These are phyloP conservation scores for Eucalyptus marginata DNA, from an alignment of 345 rosid species.

Conservation along the genomic window DNA sequence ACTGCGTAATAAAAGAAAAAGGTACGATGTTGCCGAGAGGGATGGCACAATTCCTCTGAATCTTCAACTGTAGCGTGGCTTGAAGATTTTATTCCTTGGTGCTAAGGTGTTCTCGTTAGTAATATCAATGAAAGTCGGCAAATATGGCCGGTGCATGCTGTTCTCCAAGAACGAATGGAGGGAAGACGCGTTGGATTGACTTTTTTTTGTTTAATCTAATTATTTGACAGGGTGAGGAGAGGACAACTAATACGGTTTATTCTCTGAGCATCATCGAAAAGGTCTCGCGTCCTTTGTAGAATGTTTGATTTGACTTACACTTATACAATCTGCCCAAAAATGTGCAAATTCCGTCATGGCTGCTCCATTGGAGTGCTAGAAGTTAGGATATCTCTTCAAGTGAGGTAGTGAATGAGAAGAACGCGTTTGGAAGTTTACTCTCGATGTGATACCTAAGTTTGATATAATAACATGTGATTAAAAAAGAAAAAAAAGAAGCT, in stretches of 20 bases:
- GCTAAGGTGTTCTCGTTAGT: neutral
- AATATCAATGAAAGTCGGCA: neutral
- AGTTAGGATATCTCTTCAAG: neutral
- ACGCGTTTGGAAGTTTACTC: neutral
- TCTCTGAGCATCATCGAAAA: neutral
- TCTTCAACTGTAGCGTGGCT: neutral
- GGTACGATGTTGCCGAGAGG: neutral
- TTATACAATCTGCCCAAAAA: neutral
- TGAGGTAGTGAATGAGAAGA: neutral
- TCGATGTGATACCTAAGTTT: neutral
- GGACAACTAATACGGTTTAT: neutral
- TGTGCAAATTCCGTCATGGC: neutral
- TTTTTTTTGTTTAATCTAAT: neutral
- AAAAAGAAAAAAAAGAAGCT: neutral
- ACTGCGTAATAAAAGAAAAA: neutral
- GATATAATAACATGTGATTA: neutral
- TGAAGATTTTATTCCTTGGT: neutral
- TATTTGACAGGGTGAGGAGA: neutral
- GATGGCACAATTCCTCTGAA: neutral
- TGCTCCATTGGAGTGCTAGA: neutral
- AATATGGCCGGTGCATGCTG: neutral
- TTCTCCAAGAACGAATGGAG: neutral
- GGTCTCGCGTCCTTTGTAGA: fast-evolving
- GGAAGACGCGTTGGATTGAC: neutral
- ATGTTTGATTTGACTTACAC: neutral